phyloP scores from a whole-genome alignment of 306 rosid species.

The Lotus japonicus region DNA sequence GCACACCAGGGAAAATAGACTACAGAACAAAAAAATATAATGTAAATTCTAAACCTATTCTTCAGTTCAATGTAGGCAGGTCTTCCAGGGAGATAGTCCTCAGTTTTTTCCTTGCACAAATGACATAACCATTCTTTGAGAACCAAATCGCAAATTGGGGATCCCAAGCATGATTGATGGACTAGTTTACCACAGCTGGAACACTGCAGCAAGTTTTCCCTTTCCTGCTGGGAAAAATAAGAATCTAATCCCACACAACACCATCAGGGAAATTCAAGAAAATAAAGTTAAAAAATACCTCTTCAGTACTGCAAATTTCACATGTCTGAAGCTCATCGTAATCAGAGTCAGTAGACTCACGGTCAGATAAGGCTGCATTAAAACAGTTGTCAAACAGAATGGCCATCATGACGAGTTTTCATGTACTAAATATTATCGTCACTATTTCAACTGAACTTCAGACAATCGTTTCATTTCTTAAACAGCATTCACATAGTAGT shows the following conservation, averaged over 20 bases:
- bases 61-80: conserved; percentile 47
- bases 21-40: conserved; percentile 5
- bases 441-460: background rate
- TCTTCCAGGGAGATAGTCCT: conserved; percentile 54
- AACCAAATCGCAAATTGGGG: conserved; percentile 48
- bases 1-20: conserved; percentile 1
- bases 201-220: conserved; percentile 74
- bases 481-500: background rate
- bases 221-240: conserved; percentile 47
- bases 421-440: background rate
- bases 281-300: conserved; percentile 32
- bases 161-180: conserved; percentile 66
- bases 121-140: conserved; percentile 68
- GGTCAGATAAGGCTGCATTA: conserved; percentile 75
- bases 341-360: conserved; percentile 72
- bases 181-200: conserved; percentile 67
- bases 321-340: conserved; percentile 81
- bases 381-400: conserved; percentile 12
- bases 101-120: conserved; percentile 67
- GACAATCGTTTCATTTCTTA: background rate
- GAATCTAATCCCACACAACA: conserved; percentile 4
- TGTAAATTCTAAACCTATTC: conserved; percentile 45
- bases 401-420: background rate
- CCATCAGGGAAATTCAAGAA: conserved; percentile 9
- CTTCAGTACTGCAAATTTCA: conserved; percentile 65